Conservation (phyloP, 805 yeast species). For the Lipomyces sp. region DNA sequence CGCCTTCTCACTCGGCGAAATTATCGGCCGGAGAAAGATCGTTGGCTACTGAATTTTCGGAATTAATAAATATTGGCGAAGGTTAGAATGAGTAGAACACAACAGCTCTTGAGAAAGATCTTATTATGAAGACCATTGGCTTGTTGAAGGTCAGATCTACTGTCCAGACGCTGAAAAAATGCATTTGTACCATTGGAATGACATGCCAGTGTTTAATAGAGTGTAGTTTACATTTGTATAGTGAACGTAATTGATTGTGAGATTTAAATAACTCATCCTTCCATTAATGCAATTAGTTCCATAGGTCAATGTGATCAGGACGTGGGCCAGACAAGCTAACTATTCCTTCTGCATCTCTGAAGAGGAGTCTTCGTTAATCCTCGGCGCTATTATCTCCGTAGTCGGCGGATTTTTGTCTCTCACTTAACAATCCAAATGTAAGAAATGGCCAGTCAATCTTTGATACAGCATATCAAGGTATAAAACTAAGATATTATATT, state of each 20-base stretch:
- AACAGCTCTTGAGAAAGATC: neutral
- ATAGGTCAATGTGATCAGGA: neutral
- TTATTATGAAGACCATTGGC: neutral
- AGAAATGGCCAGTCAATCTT: neutral
- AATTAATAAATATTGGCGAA: neutral
- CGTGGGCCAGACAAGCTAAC: neutral
- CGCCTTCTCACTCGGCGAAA: slow-evolving; percentile 91
- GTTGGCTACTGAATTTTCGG: slow-evolving; percentile 66
- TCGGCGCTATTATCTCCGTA: neutral
- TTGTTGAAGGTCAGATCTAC: neutral
- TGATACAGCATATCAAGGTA: neutral
- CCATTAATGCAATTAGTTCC: neutral
- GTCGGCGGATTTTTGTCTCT: neutral
- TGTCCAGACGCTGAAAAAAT: neutral
- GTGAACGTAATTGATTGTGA: neutral
- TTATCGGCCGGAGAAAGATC: slow-evolving; percentile 91
- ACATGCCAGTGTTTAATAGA: neutral
- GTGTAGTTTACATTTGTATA: neutral
- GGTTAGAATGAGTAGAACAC: neutral
- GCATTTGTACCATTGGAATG: slow-evolving; percentile 1
- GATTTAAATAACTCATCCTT: neutral
- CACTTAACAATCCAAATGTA: neutral
- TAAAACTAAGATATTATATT: neutral
- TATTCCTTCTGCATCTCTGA: neutral
- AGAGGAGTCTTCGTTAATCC: neutral